Conservation (phyloP, 176 grass and related monocot genomes). For the Triticum dicoccoides region DNA sequence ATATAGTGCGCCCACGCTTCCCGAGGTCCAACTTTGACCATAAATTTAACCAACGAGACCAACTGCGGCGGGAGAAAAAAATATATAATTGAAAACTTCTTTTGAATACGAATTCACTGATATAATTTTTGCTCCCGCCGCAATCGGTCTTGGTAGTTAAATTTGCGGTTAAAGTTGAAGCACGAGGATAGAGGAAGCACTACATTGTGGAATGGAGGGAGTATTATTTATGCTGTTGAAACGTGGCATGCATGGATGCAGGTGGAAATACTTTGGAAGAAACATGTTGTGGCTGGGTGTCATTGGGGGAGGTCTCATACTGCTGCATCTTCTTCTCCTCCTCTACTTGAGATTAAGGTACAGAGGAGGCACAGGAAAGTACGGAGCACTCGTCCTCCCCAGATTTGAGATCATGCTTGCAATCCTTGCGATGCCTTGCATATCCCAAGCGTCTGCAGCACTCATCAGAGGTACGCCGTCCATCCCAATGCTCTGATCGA, state of each 20-base stretch:
- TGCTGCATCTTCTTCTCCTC: conserved; percentile 54
- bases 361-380: conserved; percentile 11
- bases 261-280: conserved; percentile 80
- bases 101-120: no score
- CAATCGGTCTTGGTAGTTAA: no score
- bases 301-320: conserved; percentile 58
- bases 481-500: background rate
- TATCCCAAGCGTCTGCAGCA: conserved; percentile 60
- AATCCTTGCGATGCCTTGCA: conserved; percentile 66
- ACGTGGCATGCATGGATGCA: conserved; percentile 21
- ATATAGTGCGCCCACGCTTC: no score
- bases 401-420: conserved; percentile 82
- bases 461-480: conserved; percentile 48
- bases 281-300: conserved; percentile 91
- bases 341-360: conserved; percentile 43
- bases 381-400: conserved; percentile 57
- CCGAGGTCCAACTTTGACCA: no score
- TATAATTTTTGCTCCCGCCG: no score
- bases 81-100: no score
- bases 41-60: no score
- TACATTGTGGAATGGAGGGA: no score
- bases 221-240: background rate
- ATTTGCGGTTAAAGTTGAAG: no score
- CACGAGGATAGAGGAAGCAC: no score
- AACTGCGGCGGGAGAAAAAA: no score